Evolutionary conservation across 441 rosid genomes (phyloP).

Genomic region (Manihot esculenta): DNA sequence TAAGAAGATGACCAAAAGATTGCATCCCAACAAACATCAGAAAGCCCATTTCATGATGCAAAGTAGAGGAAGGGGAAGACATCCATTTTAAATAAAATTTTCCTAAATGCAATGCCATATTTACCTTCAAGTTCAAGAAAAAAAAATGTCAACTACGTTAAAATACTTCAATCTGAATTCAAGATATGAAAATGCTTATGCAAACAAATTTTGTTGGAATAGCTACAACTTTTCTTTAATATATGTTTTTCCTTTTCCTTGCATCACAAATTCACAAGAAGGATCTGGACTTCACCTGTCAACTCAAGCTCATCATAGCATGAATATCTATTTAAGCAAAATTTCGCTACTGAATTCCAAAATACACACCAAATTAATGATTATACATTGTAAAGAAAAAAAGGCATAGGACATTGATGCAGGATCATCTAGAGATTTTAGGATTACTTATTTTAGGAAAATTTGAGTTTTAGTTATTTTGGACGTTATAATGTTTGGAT

Average conservation of each 20-base stretch:
- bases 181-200: too few species aligned
- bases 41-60: too few species aligned
- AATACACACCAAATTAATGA: not conserved
- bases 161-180: not conserved
- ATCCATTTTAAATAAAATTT: too few species aligned
- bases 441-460: too few species aligned
- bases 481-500: too few species aligned
- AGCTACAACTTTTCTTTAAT: not conserved
- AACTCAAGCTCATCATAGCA: not conserved
- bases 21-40: not conserved
- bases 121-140: not conserved
- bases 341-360: not conserved
- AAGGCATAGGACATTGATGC: not conserved
- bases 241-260: not conserved
- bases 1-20: conserved; percentile 9
- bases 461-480: too few species aligned
- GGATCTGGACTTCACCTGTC: not conserved
- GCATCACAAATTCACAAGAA: not conserved
- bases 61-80: too few species aligned
- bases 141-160: not conserved
- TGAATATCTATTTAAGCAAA: not conserved
- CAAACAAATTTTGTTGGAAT: not conserved
- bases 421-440: too few species aligned
- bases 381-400: not conserved
- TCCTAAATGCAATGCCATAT: not conserved